Conservation (phyloP, 192 early-diverging fungal species). For the Backusella australiensis region DNA sequence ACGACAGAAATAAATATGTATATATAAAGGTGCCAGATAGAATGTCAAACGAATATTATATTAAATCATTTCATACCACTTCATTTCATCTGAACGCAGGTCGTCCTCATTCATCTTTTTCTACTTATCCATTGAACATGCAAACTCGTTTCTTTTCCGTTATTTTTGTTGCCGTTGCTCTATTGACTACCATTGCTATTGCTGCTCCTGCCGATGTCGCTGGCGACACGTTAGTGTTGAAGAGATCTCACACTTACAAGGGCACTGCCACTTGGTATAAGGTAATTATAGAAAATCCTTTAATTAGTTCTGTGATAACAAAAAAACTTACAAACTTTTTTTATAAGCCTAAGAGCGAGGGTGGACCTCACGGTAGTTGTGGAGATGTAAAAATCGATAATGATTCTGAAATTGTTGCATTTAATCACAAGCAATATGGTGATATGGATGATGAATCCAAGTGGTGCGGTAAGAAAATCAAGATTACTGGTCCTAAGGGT, state of each 20-base stretch:
- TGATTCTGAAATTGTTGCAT: slow-evolving; percentile 41
- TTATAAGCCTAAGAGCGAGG: slow-evolving; percentile 26
- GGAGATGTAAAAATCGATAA: slow-evolving; percentile 29
- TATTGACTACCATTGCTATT: not conserved
- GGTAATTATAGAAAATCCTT: not conserved
- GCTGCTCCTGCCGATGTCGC: slow-evolving; percentile 1
- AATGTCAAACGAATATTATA: not conserved
- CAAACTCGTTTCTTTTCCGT: not conserved
- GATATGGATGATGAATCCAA: slow-evolving; percentile 25
- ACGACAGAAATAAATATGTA: not conserved
- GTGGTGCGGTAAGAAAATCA: slow-evolving; percentile 33
- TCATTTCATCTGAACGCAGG: slow-evolving; percentile 18
- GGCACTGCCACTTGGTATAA: slow-evolving; percentile 33
- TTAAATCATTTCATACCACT: not conserved
- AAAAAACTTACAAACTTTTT: too few relatives aligned
- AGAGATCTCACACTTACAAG: slow-evolving; percentile 17
- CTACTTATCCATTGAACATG: not conserved
- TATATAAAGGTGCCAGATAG: not conserved
- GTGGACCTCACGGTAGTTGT: slow-evolving; percentile 33
- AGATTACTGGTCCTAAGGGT: slow-evolving; percentile 28
- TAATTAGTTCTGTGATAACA: too few relatives aligned
- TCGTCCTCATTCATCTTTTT: slow-evolving; percentile 6
- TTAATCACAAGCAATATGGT: slow-evolving; percentile 38
- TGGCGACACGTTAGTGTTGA: not conserved
- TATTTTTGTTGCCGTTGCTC: slow-evolving; percentile 8